Base-by-base conservation (phyloP, 176 grass and related monocot species). In the Saccharum officinarum region DNA sequence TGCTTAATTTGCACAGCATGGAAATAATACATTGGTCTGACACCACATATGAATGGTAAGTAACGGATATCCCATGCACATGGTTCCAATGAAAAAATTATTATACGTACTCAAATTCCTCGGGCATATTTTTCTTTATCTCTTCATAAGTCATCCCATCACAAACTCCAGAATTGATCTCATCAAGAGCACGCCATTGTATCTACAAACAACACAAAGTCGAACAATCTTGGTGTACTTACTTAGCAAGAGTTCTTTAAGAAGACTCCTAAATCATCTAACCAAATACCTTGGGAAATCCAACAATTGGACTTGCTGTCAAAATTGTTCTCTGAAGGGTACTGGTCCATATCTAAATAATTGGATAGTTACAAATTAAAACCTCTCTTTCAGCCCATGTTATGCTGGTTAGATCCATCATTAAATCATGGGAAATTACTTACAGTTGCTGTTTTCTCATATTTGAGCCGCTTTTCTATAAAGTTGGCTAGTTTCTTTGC, bases 91-190 rank as follows among this genome's bases (percentile, higher is more conserved):
- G 37, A 46, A 74, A 87, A 50, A 3, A 73, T 59, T 67, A 75
- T 38, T 49, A 76, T 67, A 88, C 97, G 42, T 94, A 99, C 97
- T 96, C 97, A 77, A 86, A 96, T 88, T 96, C 97, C 83, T 95
- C 97, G 4, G 91, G 97, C 97, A 99, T 99, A 73, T 88, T 86
- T 92, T 91, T 99, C 86, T 96, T 96, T 63, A 99, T 96, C 81
- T 99, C 97, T 89, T 99, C 97, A 84, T 99, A 99, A 8, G 97
- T 96, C 97, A 98, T 98, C 44, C 97, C 97, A 91, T 98, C 97
- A 88, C 93, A 98, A 62, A 95, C 93, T 64, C 97, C 97, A 37
- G 90, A 91, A 89, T 98, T 94, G 86, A 98, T 98, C 78, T 98
- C 97, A 86, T 98, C 97, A 80, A 98, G 93, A 78, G 97, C 97